These are phyloP conservation scores for Aspergillus carlsbadensis DNA, from an alignment of 495 filamentous ascomycete species.

Conservation along the genomic window DNA sequence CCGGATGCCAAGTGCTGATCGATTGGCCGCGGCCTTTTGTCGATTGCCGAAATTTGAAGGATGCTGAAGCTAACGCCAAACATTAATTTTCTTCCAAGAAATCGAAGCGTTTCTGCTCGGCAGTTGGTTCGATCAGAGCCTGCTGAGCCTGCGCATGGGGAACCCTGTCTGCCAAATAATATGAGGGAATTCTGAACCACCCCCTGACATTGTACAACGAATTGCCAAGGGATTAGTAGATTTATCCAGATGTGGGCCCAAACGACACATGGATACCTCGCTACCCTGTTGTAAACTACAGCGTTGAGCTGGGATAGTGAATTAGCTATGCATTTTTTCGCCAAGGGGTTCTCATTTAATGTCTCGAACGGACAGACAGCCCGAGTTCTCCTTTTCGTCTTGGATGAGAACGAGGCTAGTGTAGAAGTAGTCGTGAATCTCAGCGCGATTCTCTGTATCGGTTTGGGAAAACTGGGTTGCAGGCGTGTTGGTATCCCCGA, in stretches of 20 bases:
- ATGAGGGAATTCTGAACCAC: constrained; percentile 7
- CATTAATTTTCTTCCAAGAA: background rate
- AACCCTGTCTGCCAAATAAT: constrained; percentile 6
- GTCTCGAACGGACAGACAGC: too few species aligned
- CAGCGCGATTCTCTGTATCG: too few species aligned
- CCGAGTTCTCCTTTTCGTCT: too few species aligned
- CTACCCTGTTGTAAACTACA: background rate
- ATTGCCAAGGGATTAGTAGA: constrained; percentile 4
- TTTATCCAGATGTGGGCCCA: background rate
- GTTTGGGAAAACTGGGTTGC: too few species aligned
- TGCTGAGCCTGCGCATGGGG: background rate
- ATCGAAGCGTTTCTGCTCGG: constrained; percentile 4
- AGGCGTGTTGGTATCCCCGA: too few species aligned
- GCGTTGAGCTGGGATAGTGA: too few species aligned
- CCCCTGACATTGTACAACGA: constrained; percentile 5
- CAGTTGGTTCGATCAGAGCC: constrained; percentile 7
- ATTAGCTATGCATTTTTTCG: too few species aligned
- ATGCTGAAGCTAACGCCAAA: background rate
- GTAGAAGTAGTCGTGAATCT: too few species aligned
- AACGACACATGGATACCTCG: background rate
- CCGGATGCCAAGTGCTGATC: background rate
- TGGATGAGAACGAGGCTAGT: too few species aligned
- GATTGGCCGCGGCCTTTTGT: background rate
- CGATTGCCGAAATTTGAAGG: background rate
- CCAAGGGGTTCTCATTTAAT: too few species aligned